These are phyloP conservation scores for Arabidopsis arenosa DNA, from an alignment of 345 rosid genomes.

Conservation along the genomic window DNA sequence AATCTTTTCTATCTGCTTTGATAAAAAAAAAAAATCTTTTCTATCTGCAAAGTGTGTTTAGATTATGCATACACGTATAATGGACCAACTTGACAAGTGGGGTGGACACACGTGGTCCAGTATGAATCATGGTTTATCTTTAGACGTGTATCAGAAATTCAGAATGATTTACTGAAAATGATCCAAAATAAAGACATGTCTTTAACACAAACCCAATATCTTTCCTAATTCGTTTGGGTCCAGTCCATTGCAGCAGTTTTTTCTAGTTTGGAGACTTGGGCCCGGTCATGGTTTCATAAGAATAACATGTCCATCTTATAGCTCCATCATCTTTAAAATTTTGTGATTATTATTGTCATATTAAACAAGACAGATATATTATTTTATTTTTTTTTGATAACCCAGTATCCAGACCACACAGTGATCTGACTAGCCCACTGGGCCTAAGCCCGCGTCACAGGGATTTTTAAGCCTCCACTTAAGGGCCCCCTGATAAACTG, in stretches of 20 bases:
- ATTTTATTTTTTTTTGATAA: too few relatives aligned
- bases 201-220: not conserved
- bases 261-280: not conserved
- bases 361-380: too few relatives aligned
- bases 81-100: slow-evolving; percentile 35
- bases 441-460: too few relatives aligned
- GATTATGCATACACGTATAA: not conserved
- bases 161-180: not conserved
- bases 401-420: too few relatives aligned
- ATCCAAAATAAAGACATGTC: not conserved
- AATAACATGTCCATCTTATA: too few relatives aligned
- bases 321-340: too few relatives aligned
- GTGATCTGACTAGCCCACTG: too few relatives aligned
- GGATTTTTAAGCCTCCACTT: too few relatives aligned
- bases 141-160: not conserved
- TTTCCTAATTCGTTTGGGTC: not conserved
- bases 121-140: not conserved
- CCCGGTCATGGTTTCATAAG: not conserved
- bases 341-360: too few relatives aligned
- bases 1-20: not conserved
- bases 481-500: too few relatives aligned
- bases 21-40: not conserved
- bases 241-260: not conserved
- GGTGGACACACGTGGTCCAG: slow-evolving; percentile 32
- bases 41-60: not conserved